A percentile compares a stretch with the other conserved stretches of the same genome.
Evolutionary conservation across 345 rosid genomes (phyloP).

Genomic region (Geranium rotundifolium): DNA sequence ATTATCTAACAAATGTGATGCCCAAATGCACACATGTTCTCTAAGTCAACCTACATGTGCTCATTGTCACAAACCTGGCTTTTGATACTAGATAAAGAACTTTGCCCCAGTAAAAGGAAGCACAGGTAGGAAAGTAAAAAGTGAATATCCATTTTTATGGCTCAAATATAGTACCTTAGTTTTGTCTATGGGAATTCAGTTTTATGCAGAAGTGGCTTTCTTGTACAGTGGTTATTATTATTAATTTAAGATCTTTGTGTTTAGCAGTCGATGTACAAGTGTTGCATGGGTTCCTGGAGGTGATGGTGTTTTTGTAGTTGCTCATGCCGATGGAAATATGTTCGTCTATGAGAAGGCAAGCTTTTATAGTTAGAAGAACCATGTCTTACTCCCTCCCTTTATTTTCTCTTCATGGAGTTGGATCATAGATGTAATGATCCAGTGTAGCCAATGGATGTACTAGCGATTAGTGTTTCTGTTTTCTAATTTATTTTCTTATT

Average conservation of each 20-base stretch:
- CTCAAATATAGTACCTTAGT: not conserved
- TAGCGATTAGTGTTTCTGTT: not conserved
- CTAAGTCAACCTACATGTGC: not conserved
- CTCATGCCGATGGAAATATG: constrained; percentile 95
- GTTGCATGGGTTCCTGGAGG: constrained; percentile 94
- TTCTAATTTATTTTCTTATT: constrained; percentile 4
- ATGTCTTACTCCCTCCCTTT: constrained; percentile 5
- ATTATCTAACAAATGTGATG: too few species aligned
- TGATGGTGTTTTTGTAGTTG: constrained; percentile 90
- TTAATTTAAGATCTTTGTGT: constrained; percentile 7
- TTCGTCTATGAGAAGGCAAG: constrained; percentile 96
- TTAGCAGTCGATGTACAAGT: constrained; percentile 81
- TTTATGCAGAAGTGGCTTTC: not conserved
- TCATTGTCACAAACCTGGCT: not conserved
- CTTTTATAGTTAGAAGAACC: constrained; percentile 9
- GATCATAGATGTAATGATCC: too few species aligned
- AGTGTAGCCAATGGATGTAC: too few species aligned
- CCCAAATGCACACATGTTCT: not conserved
- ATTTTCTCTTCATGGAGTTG: not conserved
- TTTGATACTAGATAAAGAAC: not conserved
- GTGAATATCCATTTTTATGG: not conserved
- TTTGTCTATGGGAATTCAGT: not conserved
- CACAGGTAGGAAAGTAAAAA: not conserved
- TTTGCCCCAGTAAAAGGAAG: not conserved
- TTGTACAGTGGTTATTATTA: not conserved